Base-by-base conservation (phyloP, 108 stramenopile genomes). In the Thalassiosira profunda region DNA sequence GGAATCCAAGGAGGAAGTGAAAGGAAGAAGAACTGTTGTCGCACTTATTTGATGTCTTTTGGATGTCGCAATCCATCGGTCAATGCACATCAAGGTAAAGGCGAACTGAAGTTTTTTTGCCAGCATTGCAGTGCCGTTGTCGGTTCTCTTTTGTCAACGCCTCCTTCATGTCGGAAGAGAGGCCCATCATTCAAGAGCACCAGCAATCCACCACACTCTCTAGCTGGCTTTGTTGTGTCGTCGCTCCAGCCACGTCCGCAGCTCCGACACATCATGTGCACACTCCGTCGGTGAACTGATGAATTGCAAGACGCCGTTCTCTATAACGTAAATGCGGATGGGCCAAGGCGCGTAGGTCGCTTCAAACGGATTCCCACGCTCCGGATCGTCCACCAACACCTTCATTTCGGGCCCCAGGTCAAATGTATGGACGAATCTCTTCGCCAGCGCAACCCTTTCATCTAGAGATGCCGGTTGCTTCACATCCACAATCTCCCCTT, bases 211-310 rank as follows among this genome's bases (percentile, higher is more conserved):
- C n/a, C n/a, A n/a, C n/a, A n/a, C n/a, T n/a, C n/a, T n/a, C n/a
- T n/a, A n/a, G n/a, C n/a, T n/a, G n/a, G n/a, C n/a, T n/a, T n/a
- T 48, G 24, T 15, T 28, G 15, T 48, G 47, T 28, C 47, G 47
- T 28, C 29, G 24, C 47, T 48, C 47, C 17, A 48, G 29, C 47
- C 47, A 48, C 24, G 47, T 15, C 10, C 47, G 47, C 7, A 48
- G 47, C 18, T 48, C 47, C 24, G 47, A 48, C 1, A 48, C 47
- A 48, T 48, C 47, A 48, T 48, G 47, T 2, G 47, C 47, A 15
- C 47, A 48, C 24, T 48, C 47, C 24, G 47, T 48, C 47, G 47
- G 47, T 9, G 47, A 24, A 48, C 47, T 48, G 47, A 48, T 48
- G 29, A 48, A 48, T 48, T 15, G 47, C 47, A 48, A 28, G 2